Percentiles rank a stretch among this genome's conserved stretches.
These are phyloP conservation scores for Blastobotrys niveus DNA, from an alignment of 1,139 yeast genomes.

Conservation along the genomic window DNA sequence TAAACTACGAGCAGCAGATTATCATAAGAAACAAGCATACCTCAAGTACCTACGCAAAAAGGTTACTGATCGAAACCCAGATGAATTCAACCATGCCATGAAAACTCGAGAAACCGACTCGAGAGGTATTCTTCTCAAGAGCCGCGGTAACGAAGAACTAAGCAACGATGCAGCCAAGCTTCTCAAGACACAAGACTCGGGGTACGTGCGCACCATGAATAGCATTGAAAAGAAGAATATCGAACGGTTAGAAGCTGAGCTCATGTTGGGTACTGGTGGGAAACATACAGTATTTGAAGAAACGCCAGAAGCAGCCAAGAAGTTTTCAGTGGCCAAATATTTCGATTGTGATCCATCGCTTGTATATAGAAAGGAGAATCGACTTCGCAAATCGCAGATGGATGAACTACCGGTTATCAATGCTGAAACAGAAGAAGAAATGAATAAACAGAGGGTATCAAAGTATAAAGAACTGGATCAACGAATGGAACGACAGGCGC, in stretches of 20 bases:
- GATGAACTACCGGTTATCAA: constrained; percentile 8
- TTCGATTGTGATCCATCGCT: constrained; percentile 67
- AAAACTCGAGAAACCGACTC: constrained; percentile 59
- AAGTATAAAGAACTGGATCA: constrained; percentile 45
- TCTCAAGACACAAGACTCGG: constrained; percentile 83
- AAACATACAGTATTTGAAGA: constrained; percentile 86
- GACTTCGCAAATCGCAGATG: constrained; percentile 61
- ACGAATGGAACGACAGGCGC: constrained; percentile 55
- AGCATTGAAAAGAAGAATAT: constrained; percentile 63
- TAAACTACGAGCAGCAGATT: constrained; percentile 79
- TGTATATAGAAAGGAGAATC: constrained; percentile 62
- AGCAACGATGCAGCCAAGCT: constrained; percentile 72
- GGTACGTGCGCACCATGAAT: constrained; percentile 73
- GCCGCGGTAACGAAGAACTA: constrained; percentile 58
- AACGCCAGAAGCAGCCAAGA: constrained; percentile 46
- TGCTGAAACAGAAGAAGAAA: constrained; percentile 19
- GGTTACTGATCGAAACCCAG: constrained; percentile 77
- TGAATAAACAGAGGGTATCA: constrained; percentile 48
- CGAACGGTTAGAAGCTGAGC: constrained; percentile 50
- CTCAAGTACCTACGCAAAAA: constrained; percentile 68
- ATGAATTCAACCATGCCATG: constrained; percentile 96
- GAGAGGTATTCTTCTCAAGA: constrained; percentile 59
- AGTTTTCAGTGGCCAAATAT: constrained; percentile 57
- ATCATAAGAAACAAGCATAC: constrained; percentile 82
- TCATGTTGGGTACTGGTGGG: constrained; percentile 46